Conservation (phyloP, 139 green algal genomes). For the Pseudopediastrum boryanum region DNA sequence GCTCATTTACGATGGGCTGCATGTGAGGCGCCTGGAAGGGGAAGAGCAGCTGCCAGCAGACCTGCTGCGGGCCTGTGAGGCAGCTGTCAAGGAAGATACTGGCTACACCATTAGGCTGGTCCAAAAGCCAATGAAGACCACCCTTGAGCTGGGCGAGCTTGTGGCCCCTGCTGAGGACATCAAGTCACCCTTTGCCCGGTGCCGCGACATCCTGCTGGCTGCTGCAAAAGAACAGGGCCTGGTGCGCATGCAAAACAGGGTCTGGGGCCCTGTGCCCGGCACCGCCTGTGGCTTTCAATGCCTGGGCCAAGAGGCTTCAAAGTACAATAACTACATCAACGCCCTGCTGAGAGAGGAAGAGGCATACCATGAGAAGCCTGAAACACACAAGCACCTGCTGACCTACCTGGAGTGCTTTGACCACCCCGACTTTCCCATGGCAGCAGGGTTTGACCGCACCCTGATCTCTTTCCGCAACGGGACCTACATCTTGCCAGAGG, state of each 20-base stretch:
- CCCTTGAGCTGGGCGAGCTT: background rate
- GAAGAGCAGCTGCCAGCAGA: background rate
- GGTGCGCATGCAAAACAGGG: background rate
- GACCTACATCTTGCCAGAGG: background rate
- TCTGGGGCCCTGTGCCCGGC: background rate
- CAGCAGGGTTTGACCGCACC: background rate
- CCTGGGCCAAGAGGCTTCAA: background rate
- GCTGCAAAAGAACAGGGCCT: background rate
- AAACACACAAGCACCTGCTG: background rate
- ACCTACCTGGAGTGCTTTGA: background rate
- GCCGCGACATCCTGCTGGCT: background rate
- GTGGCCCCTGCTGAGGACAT: background rate
- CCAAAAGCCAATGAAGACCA: conserved; percentile 2
- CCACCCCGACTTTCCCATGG: background rate
- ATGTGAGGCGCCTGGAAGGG: background rate
- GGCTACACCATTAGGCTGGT: background rate
- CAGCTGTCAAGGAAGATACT: background rate
- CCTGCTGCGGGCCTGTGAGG: conserved; percentile 1
- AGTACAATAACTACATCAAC: conserved; percentile 2
- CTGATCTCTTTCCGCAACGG: conserved; percentile 1
- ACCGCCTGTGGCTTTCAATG: background rate
- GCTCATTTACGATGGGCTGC: conserved; percentile 4
- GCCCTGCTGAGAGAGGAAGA: background rate
- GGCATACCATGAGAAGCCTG: background rate
- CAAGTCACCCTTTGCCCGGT: background rate